A percentile compares a stretch with the other conserved stretches of the same genome.
Evolutionary conservation across 208 protist genomes (phyloP).

Genomic region (Wallacemonas sp.): DNA sequence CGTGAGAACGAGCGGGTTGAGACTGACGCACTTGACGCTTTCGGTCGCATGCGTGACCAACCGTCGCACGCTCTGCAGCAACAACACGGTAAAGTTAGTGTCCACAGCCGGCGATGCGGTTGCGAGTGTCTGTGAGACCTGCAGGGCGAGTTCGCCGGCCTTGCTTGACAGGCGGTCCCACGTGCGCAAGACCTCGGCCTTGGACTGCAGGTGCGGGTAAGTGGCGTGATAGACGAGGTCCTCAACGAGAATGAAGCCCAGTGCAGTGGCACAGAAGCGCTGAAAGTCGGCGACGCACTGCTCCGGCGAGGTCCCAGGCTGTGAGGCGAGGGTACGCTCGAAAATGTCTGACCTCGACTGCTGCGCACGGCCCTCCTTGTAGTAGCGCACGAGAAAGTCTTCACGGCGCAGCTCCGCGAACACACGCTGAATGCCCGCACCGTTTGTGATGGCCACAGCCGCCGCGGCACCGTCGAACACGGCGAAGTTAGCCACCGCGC

Average conservation of each 20-base stretch:
- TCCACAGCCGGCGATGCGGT: slow-evolving; percentile 32
- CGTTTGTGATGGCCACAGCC: slow-evolving; percentile 55
- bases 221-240: slow-evolving; percentile 80
- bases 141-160: slow-evolving; percentile 45
- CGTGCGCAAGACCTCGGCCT: slow-evolving; percentile 67
- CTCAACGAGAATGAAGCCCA: slow-evolving; percentile 87
- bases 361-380: slow-evolving; percentile 68
- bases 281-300: slow-evolving; percentile 52
- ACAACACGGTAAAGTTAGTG: slow-evolving; percentile 51
- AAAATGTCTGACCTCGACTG: slow-evolving; percentile 67
- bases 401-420: slow-evolving; percentile 78
- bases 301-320: slow-evolving; percentile 6
- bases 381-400: slow-evolving; percentile 73
- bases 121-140: slow-evolving; percentile 47
- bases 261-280: slow-evolving; percentile 54
- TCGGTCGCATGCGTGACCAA: slow-evolving; percentile 61
- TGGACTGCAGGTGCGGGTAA: slow-evolving; percentile 76
- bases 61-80: slow-evolving; percentile 58
- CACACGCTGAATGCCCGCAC: slow-evolving; percentile 72
- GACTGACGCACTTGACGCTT: slow-evolving; percentile 61
- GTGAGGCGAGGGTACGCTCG: slow-evolving; percentile 23
- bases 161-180: slow-evolving; percentile 65
- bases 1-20: slow-evolving; percentile 71
- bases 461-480: slow-evolving; percentile 52
- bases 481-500: slow-evolving; percentile 45